phyloP scores from a whole-genome alignment of 176 grass and related monocot species.

The Saccharum spontaneum region DNA sequence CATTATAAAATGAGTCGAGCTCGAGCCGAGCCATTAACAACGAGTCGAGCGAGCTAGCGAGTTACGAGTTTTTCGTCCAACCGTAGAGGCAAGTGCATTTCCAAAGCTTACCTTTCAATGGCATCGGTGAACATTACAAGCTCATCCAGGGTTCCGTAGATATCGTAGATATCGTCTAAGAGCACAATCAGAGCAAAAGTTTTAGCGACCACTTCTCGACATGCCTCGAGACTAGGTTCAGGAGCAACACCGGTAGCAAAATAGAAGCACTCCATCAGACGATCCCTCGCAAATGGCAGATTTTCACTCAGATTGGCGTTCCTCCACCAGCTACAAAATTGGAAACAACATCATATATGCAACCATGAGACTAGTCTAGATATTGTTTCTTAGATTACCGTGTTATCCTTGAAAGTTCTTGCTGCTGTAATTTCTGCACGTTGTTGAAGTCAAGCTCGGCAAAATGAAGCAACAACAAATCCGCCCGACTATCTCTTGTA shows the following conservation, averaged over 20 bases:
- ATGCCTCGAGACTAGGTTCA: constrained; percentile 7
- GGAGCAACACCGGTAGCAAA: constrained; percentile 16
- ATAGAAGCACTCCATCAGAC: constrained; percentile 42
- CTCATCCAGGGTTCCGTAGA: constrained; percentile 42
- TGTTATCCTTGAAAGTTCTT: constrained; percentile 13
- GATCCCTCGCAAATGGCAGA: constrained; percentile 19
- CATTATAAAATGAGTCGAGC: no score
- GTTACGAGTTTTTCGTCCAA: no score
- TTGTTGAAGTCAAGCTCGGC: constrained; percentile 34
- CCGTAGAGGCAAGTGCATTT: not conserved
- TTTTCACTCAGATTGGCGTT: not conserved
- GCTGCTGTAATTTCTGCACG: constrained; percentile 20
- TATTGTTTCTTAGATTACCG: not conserved
- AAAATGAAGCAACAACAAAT: not conserved
- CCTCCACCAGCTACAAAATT: constrained; percentile 33
- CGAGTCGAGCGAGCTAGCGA: no score
- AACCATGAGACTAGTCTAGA: not conserved
- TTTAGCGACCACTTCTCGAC: constrained; percentile 30
- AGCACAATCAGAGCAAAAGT: not conserved
- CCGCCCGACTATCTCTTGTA: not conserved
- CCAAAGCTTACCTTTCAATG: constrained; percentile 17
- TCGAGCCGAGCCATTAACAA: no score
- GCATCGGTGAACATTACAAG: constrained; percentile 24
- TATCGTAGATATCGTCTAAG: constrained; percentile 47
- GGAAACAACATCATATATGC: not conserved